Evolutionary conservation across 257 asterid genomes (phyloP).

Genomic region (Mitragyna speciosa): DNA sequence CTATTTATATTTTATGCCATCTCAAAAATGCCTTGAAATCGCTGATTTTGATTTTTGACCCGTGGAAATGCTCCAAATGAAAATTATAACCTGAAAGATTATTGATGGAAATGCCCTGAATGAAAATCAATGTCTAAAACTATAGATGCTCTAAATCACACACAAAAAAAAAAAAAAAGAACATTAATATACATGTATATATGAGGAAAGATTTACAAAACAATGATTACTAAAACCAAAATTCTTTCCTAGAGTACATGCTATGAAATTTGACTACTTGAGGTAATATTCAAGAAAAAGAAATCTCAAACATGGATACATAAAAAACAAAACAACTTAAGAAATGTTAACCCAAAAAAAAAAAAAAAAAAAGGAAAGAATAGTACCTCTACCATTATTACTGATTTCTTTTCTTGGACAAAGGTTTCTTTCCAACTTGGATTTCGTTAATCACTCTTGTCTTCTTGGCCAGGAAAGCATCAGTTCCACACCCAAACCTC

Average conservation of each 20-base stretch:
- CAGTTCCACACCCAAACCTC: conserved; percentile 18
- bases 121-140: no score
- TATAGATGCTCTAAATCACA: no score
- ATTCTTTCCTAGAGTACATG: background rate
- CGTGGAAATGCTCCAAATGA: no score
- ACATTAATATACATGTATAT: no score
- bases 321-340: background rate
- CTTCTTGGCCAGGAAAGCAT: conserved; percentile 25
- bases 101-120: no score
- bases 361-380: no score
- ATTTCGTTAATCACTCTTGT: background rate
- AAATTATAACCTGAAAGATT: no score
- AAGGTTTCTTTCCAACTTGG: background rate
- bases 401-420: background rate
- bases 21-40: background rate
- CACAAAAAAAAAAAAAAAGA: no score
- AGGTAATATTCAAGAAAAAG: background rate
- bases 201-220: background rate
- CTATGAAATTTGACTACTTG: background rate
- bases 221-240: background rate
- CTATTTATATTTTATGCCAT: background rate
- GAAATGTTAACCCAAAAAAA: background rate
- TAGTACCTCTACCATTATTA: background rate
- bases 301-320: background rate
- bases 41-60: no score